Base-by-base conservation (phyloP, 768 basidiomycete genomes). In the Pisolithus albus region DNA sequence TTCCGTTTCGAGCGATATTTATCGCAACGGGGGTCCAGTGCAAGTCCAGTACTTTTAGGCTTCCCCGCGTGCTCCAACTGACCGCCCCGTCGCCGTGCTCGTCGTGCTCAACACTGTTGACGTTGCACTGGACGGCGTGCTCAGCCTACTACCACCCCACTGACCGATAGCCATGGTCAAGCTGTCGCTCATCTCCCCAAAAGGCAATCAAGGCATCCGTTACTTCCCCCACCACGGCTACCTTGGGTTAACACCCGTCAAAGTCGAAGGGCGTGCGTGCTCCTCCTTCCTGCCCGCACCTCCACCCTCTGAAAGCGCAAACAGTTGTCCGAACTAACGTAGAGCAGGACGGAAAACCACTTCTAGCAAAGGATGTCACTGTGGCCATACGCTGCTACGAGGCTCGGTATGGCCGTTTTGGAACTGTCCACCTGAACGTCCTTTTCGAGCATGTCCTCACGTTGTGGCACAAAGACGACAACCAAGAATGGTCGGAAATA, bases 331-430 rank as follows among this genome's bases (percentile, higher is more conserved):
- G 81, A 55, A 88, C 86, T 40, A 77, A 74, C 55, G 70, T 84
- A 49, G 88, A 90, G 58, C 76, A 78, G 18, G 89, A 91, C 69
- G 71, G 72, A 24, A 87, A 83, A 64, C 77, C 75, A 16, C 73
- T 93, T 50, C 79, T 72, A 9, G 82, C 84, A 57, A 83, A 77
- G 58, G 79, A 81, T 38, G 70, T 91, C 59, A 75, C 78, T 47
- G 75, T 95, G 59, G 78, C 82, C n/a, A 79, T 92, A 41, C 80
- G 88, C 41, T 92, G 89, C 68, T 91, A 91, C 64, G 89, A 92
- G 72, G 75, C 84, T 39, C 81, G 88, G 30, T 67, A 83, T 47
- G 79, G 80, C 53, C 82, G 80, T 55, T 69, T 82, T 51, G 80
- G 79, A 49, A 67, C 76, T 15, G 55, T 75, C 23, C 78, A 79